phyloP scores from a whole-genome alignment of 768 basidiomycete genomes.

The Lactarius hengduanensis region DNA sequence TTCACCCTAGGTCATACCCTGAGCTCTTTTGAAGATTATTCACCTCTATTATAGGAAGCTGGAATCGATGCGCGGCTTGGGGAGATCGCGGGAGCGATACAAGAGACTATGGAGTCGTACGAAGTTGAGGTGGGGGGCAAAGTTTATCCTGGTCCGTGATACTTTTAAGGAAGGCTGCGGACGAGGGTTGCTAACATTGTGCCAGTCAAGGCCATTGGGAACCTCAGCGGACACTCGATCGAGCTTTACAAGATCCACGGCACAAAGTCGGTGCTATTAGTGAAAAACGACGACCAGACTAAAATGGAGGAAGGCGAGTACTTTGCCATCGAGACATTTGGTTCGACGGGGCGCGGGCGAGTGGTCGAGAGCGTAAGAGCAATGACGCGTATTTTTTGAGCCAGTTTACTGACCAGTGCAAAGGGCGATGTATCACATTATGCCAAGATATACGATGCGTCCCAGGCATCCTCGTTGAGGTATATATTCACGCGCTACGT shows the following conservation, averaged over 20 bases:
- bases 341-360: slow-evolving; percentile 89
- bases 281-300: slow-evolving; percentile 84
- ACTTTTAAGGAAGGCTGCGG: neutral
- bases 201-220: slow-evolving; percentile 90
- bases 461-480: slow-evolving; percentile 67
- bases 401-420: slow-evolving; percentile 4
- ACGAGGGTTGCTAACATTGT: slow-evolving; percentile 25
- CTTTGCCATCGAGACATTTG: slow-evolving; percentile 98
- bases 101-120: slow-evolving; percentile 99
- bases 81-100: slow-evolving; percentile 87
- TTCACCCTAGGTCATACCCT: neutral
- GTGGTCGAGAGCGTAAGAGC: slow-evolving; percentile 72
- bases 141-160: slow-evolving; percentile 63
- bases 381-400: slow-evolving; percentile 21
- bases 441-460: slow-evolving; percentile 67
- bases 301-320: slow-evolving; percentile 99
- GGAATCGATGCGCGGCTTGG: slow-evolving; percentile 95
- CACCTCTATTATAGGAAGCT: slow-evolving; percentile 60
- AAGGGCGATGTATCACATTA: slow-evolving; percentile 96
- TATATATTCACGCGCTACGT: slow-evolving; percentile 34
- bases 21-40: slow-evolving; percentile 10
- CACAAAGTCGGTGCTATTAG: slow-evolving; percentile 86
- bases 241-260: slow-evolving; percentile 90
- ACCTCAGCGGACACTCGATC: slow-evolving; percentile 94
- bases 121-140: slow-evolving; percentile 93